phyloP scores from a whole-genome alignment of 1,139 yeast genomes.

The Hansenula lynferdii region DNA sequence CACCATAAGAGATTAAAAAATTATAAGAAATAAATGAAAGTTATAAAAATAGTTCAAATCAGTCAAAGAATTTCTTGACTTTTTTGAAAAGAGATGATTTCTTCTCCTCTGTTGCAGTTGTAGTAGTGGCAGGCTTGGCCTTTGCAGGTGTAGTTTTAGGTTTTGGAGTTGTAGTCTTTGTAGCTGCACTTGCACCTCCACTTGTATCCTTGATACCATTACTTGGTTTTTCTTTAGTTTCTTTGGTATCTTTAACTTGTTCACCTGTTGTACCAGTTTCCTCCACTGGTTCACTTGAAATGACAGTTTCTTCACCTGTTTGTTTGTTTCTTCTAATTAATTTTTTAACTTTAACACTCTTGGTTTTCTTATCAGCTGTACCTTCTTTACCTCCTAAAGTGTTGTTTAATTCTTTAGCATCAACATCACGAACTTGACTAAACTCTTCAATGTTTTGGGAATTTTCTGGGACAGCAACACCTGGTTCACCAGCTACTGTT shows the following conservation, averaged over 20 bases:
- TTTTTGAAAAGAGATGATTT: slow-evolving; percentile 28
- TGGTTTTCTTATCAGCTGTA: slow-evolving; percentile 21
- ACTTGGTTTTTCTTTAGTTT: slow-evolving; percentile 5
- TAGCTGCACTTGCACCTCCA: not conserved
- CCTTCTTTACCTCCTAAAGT: slow-evolving; percentile 24
- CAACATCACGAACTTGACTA: slow-evolving; percentile 39
- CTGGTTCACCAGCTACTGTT: slow-evolving; percentile 52
- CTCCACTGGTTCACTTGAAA: slow-evolving; percentile 25
- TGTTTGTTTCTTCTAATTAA: slow-evolving; percentile 31
- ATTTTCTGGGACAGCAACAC: slow-evolving; percentile 44
- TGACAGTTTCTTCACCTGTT: slow-evolving; percentile 32
- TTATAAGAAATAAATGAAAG: not conserved
- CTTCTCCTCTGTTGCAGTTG: slow-evolving; percentile 9
- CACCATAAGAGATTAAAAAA: too few species aligned
- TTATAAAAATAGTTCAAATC: slow-evolving; percentile 12
- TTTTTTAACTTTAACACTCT: slow-evolving; percentile 25
- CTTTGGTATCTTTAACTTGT: slow-evolving; percentile 28
- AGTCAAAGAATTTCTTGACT: slow-evolving; percentile 1
- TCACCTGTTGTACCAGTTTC: slow-evolving; percentile 34
- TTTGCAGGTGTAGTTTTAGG: not conserved
- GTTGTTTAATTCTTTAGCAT: slow-evolving; percentile 44
- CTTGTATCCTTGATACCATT: not conserved
- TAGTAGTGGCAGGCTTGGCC: slow-evolving; percentile 24
- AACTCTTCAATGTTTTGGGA: slow-evolving; percentile 45
- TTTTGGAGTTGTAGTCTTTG: not conserved